A percentile compares a stretch with the other conserved stretches of the same genome.
Conservation (phyloP, 1,284 basidiomycete species). For the Cutaneotrichosporon arboriforme region DNA sequence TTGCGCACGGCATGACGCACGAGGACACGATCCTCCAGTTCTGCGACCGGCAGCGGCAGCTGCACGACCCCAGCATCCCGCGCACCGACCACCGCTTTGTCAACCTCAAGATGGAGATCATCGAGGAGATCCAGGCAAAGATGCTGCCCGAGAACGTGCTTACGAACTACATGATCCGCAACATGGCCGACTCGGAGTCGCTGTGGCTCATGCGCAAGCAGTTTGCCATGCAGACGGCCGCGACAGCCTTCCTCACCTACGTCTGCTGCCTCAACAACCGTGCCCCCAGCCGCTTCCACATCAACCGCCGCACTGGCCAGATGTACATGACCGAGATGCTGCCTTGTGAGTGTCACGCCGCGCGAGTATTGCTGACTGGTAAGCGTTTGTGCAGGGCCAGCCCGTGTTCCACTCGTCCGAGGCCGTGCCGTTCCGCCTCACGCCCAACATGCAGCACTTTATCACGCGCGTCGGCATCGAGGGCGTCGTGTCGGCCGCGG, state of each 20-base stretch:
- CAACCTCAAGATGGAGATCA: slow-evolving; percentile 66
- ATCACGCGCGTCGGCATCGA: slow-evolving; percentile 84
- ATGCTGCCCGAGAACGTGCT: slow-evolving; percentile 87
- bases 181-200: slow-evolving; percentile 77
- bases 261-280: slow-evolving; percentile 79
- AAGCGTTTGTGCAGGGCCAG: slow-evolving; percentile 52
- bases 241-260: slow-evolving; percentile 89
- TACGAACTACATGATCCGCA: slow-evolving; percentile 77
- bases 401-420: slow-evolving; percentile 75
- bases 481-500: slow-evolving; percentile 75
- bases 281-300: slow-evolving; percentile 75
- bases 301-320: slow-evolving; percentile 81
- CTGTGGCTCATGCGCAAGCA: slow-evolving; percentile 98
- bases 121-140: slow-evolving; percentile 85
- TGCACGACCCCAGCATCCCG: slow-evolving; percentile 48
- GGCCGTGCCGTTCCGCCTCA: slow-evolving; percentile 91
- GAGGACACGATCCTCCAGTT: slow-evolving; percentile 84
- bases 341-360: slow-evolving; percentile 57
- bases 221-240: slow-evolving; percentile 84
- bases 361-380: slow-evolving; percentile 7
- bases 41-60: slow-evolving; percentile 72
- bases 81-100: slow-evolving; percentile 32
- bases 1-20: slow-evolving; percentile 66
- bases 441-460: slow-evolving; percentile 93
- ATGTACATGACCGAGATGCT: slow-evolving; percentile 86